Conservation (phyloP, 345 rosid species). For the Fremontodendron californicum region DNA sequence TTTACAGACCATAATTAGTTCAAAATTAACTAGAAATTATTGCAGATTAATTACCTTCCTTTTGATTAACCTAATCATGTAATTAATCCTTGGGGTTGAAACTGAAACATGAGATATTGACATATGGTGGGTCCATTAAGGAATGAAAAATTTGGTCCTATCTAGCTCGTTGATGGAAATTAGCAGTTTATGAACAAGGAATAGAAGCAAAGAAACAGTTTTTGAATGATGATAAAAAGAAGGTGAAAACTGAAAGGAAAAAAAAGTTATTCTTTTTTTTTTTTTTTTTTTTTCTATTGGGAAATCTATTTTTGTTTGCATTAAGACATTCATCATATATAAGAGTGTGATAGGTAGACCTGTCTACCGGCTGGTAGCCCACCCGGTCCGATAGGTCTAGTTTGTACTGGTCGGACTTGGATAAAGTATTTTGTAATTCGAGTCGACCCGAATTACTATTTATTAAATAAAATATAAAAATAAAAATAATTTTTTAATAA, state of each 20-base stretch:
- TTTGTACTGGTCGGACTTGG: too few relatives aligned
- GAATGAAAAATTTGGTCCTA: slow-evolving; percentile 22
- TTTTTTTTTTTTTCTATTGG: not conserved
- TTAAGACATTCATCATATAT: slow-evolving; percentile 11
- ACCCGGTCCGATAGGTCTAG: too few relatives aligned
- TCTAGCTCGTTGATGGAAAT: slow-evolving; percentile 22
- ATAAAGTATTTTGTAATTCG: too few relatives aligned
- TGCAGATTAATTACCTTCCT: not conserved
- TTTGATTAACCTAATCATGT: slow-evolving; percentile 21
- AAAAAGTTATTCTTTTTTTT: too few relatives aligned
- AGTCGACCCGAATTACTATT: too few relatives aligned
- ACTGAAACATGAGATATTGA: slow-evolving; percentile 2
- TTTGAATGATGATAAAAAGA: slow-evolving; percentile 1
- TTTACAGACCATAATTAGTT: not conserved
- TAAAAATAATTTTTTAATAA: too few relatives aligned
- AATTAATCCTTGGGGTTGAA: slow-evolving; percentile 12
- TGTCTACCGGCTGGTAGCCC: too few relatives aligned
- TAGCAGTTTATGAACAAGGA: slow-evolving; percentile 14
- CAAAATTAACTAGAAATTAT: not conserved
- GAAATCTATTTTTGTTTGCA: slow-evolving; percentile 19
- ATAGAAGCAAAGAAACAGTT: not conserved
- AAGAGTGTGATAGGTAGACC: not conserved
- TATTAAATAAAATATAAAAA: too few relatives aligned
- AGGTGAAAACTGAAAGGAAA: not conserved
- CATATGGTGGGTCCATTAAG: not conserved